Percentiles rank a stretch among this genome's conserved stretches.
These are phyloP conservation scores for Porcisia hertigi DNA, from an alignment of 208 protist species.

Conservation along the genomic window DNA sequence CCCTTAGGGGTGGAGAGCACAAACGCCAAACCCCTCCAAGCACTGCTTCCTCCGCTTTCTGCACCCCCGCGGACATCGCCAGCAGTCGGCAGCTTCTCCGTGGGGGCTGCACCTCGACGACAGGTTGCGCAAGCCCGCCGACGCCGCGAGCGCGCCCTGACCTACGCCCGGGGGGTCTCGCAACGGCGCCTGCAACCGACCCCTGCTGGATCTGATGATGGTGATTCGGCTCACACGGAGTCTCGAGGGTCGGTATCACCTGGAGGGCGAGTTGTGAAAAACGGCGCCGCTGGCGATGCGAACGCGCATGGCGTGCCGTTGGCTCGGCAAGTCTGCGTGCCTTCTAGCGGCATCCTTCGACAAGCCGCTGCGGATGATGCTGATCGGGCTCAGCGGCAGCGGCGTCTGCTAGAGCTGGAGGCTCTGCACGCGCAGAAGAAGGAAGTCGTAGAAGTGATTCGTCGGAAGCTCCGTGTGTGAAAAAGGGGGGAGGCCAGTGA, in stretches of 20 bases:
- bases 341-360: background rate
- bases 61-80: background rate
- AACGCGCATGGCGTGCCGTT: background rate
- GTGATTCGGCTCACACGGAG: background rate
- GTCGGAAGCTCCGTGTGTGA: constrained; percentile 40
- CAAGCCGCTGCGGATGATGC: constrained; percentile 11
- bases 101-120: constrained; percentile 33
- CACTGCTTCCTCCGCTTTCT: background rate
- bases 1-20: background rate
- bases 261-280: background rate
- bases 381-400: constrained; percentile 27
- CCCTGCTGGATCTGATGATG: background rate
- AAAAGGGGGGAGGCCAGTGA: background rate
- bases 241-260: background rate
- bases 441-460: constrained; percentile 51
- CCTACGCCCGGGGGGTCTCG: constrained; percentile 49
- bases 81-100: constrained; percentile 13
- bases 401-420: constrained; percentile 62
- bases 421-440: constrained; percentile 53
- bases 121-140: constrained; percentile 46
- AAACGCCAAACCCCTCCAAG: background rate
- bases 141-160: constrained; percentile 54
- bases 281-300: constrained; percentile 1
- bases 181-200: constrained; percentile 11
- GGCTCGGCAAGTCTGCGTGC: background rate